Percentiles rank a stretch among this genome's conserved stretches.
Evolutionary conservation across 2,329 filamentous ascomycete species (phyloP).

Genomic region (Alternaria arbusti): DNA sequence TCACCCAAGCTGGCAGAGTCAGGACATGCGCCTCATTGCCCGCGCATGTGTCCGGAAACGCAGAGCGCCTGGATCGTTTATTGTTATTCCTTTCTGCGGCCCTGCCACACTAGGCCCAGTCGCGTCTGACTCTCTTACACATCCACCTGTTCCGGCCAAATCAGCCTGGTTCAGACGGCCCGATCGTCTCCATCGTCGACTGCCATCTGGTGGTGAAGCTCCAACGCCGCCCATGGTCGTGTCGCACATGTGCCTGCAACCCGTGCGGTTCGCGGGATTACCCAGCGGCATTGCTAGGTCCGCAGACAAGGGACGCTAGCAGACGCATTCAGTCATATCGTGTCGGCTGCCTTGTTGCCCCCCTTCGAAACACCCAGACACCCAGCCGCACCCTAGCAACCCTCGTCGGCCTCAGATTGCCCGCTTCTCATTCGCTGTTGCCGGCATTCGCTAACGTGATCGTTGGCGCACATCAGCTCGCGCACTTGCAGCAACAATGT

Average conservation of each 20-base stretch:
- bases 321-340: constrained; percentile 21
- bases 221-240: constrained; percentile 6
- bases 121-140: constrained; percentile 22
- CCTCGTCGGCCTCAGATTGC: constrained; percentile 24
- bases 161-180: constrained; percentile 31
- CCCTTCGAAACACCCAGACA: constrained; percentile 20
- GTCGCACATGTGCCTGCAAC: constrained; percentile 16
- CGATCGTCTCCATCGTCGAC: constrained; percentile 12
- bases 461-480: constrained; percentile 21
- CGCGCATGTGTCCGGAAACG: background rate
- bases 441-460: constrained; percentile 18
- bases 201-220: background rate
- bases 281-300: constrained; percentile 16
- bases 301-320: constrained; percentile 18
- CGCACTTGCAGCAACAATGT: constrained; percentile 2
- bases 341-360: constrained; percentile 15
- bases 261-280: constrained; percentile 19
- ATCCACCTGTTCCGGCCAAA: constrained; percentile 25
- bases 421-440: constrained; percentile 26
- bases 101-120: constrained; percentile 15
- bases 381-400: constrained; percentile 15
- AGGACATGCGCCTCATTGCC: background rate
- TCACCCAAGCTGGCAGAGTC: constrained; percentile 7
- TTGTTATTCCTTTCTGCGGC: constrained; percentile 5
- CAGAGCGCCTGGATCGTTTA: constrained; percentile 5